These are phyloP conservation scores for Amborella trichopoda DNA, from an alignment of 164 flowering plant genomes.

Conservation along the genomic window DNA sequence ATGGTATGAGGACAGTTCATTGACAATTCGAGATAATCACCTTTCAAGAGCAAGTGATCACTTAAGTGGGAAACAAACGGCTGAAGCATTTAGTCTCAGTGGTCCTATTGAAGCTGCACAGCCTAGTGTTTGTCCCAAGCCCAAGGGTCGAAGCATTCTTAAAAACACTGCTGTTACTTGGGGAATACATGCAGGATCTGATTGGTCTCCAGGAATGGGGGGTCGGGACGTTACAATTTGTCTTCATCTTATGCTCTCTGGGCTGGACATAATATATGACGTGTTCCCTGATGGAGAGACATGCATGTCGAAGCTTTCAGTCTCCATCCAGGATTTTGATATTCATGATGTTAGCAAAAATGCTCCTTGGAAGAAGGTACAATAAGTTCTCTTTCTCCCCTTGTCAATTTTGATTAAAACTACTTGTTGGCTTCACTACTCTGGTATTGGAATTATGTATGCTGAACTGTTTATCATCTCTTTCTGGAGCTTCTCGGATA, in stretches of 20 bases:
- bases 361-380: conserved; percentile 95
- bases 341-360: conserved; percentile 57
- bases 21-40: conserved; percentile 65
- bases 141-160: conserved; percentile 43
- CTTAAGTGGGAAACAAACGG: conserved; percentile 8
- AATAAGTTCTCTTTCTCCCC: neutral
- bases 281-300: conserved; percentile 54
- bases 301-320: conserved; percentile 47
- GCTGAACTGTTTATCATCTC: no score
- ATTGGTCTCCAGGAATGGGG: conserved; percentile 32
- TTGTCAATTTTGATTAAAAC: no score
- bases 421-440: no score
- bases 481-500: conserved; percentile 58
- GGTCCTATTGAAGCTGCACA: no score
- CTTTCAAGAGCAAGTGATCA: conserved; percentile 23
- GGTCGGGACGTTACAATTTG: conserved; percentile 54
- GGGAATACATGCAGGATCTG: conserved; percentile 81
- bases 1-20: conserved; percentile 59
- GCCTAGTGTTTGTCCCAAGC: no score
- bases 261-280: conserved; percentile 48
- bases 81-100: conserved; percentile 11
- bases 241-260: conserved; percentile 57
- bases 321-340: conserved; percentile 60
- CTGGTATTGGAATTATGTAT: no score
- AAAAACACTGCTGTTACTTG: conserved; percentile 52